These are phyloP conservation scores for Arabidopsis hybrid DNA, from an alignment of 441 rosid genomes.

Conservation along the genomic window DNA sequence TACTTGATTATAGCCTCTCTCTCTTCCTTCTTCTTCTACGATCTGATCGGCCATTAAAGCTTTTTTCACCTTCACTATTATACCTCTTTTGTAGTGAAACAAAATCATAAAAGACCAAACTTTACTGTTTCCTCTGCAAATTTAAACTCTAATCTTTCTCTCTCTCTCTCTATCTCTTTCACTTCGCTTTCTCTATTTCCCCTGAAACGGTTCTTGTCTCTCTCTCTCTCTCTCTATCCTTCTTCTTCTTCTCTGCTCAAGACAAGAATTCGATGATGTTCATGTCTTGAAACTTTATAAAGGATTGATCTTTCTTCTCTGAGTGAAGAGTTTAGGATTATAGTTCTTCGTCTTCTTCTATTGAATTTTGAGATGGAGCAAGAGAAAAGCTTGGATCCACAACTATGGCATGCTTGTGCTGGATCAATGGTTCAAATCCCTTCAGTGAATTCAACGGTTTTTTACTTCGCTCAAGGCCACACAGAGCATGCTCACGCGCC, in stretches of 20 bases:
- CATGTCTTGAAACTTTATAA: slow-evolving; percentile 30
- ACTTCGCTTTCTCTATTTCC: slow-evolving; percentile 29
- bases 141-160: neutral
- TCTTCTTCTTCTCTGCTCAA: slow-evolving; percentile 16
- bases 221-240: slow-evolving; percentile 18
- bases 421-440: slow-evolving; percentile 97
- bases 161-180: slow-evolving; percentile 31
- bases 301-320: slow-evolving; percentile 6
- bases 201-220: slow-evolving; percentile 29
- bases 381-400: slow-evolving; percentile 86
- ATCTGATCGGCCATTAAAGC: slow-evolving; percentile 58
- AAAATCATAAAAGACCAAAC: neutral
- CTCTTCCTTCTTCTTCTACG: slow-evolving; percentile 30
- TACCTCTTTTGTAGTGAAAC: slow-evolving; percentile 33
- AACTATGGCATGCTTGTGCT: slow-evolving; percentile 98
- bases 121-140: slow-evolving; percentile 29
- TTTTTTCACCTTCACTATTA: slow-evolving; percentile 36
- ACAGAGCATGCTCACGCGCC: slow-evolving; percentile 60
- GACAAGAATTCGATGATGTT: neutral
- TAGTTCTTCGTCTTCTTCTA: neutral
- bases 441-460: slow-evolving; percentile 67
- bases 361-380: slow-evolving; percentile 31
- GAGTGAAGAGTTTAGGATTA: too few relatives aligned
- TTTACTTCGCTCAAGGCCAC: slow-evolving; percentile 95
- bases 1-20: slow-evolving; percentile 43